Evolutionary conservation across 805 yeast genomes (phyloP).

Genomic region (Sungouiella thailandica): DNA sequence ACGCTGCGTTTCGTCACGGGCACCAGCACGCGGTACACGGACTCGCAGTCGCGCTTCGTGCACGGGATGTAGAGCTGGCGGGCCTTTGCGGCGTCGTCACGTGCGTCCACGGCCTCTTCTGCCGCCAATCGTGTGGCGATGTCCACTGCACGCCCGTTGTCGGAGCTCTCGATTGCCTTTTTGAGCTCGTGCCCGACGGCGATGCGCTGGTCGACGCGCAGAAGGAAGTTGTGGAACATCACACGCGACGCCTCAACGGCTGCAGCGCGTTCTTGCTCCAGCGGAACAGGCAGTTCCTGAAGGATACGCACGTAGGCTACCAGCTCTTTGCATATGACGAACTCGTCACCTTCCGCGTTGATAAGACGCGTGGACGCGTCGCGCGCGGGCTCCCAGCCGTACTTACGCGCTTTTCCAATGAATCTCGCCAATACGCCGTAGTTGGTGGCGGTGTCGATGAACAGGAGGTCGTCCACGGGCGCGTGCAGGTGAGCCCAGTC

Average conservation of each 20-base stretch:
- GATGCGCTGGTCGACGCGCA: slow-evolving; percentile 25
- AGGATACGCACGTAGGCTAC: slow-evolving; percentile 23
- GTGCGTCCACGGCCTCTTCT: slow-evolving; percentile 1
- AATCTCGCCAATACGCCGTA: slow-evolving; percentile 38
- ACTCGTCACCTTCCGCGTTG: slow-evolving; percentile 35
- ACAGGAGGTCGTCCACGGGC: slow-evolving; percentile 25
- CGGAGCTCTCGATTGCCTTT: slow-evolving; percentile 2
- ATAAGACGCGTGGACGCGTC: slow-evolving; percentile 30
- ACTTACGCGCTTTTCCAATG: slow-evolving; percentile 36
- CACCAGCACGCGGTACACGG: no score
- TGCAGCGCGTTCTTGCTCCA: slow-evolving; percentile 12
- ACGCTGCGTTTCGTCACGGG: slow-evolving; percentile 26
- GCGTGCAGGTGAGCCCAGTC: not conserved
- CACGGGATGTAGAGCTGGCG: slow-evolving; percentile 15
- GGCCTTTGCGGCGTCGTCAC: slow-evolving; percentile 7
- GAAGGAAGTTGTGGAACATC: slow-evolving; percentile 18
- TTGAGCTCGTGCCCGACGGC: slow-evolving; percentile 20
- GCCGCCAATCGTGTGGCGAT: slow-evolving; percentile 1
- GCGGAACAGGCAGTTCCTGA: slow-evolving; percentile 14
- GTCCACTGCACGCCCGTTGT: slow-evolving; percentile 1
- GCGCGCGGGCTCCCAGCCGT: slow-evolving; percentile 22
- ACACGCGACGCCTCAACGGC: slow-evolving; percentile 9
- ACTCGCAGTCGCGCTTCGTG: no score
- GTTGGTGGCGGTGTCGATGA: slow-evolving; percentile 27
- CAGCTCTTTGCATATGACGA: slow-evolving; percentile 31